Base-by-base conservation (phyloP, 768 basidiomycete species). In the Suillus spraguei region DNA sequence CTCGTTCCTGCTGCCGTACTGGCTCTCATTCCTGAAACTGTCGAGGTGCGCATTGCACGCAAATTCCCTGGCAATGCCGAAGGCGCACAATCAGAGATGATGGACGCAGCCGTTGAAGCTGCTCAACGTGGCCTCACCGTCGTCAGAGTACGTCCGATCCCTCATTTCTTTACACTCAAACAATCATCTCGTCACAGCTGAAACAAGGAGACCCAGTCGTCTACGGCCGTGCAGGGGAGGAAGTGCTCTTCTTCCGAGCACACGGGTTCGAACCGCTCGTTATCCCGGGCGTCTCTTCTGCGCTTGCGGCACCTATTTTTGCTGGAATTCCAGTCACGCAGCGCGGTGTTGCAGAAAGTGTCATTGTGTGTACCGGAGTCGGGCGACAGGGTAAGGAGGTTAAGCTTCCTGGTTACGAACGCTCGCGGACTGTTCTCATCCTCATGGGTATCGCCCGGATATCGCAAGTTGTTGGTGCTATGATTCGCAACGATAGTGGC, bases 1-100 rank as follows among this genome's bases (percentile, higher is more conserved):
- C 90, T 99, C 35, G 97, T 99, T 2, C 97, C 97, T 0, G 83
- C 89, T 16, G 87, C 89, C 9, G 91, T 99, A 10, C 87, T 99
- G 22, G 87, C 84, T 0, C 81, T 98, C 33, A 92, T 99, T 60
- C 97, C 96, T 0, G 74, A 81, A 7, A 76, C 79, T 33, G 84
- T 89, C 0, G 83, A 89, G 62, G 83, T 98, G 9, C 88, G 89
- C 55, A 97, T 99, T 69, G 97, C 97, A 20, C 90, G 90, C 67
- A 99, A 99, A 71, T 98, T 97, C 78, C 97, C 97, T 0, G 97
- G 97, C 0, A 99, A 99, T 72, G 94, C 95, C 2, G 97, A 99
- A 56, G 90, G 90, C 16, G 95, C 96, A 2, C 97, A 99, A 74
- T 85, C 82, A 42, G 97, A 99, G 77, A 87, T 99, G 83, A 97